Evolutionary conservation across 2,329 filamentous ascomycete species (phyloP), one percentile per base, ranked within the genome.

Genomic region (Exophiala aquamarina): DNA sequence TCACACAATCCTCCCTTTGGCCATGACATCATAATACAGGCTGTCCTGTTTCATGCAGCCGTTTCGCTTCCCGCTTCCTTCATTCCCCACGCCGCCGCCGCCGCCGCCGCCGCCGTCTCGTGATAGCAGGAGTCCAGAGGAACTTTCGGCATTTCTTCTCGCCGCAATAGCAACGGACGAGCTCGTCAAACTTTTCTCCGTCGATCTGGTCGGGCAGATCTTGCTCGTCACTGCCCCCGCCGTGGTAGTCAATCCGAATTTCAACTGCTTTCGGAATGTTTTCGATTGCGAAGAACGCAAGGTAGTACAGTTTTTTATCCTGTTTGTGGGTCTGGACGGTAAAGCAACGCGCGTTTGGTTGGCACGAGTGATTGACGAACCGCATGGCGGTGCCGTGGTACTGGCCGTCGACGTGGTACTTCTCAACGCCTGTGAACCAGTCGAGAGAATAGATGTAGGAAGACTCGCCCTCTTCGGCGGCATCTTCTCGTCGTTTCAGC

Each of bases 291-390:
- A 76, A 76, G 47, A 76, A 75, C 0, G 72, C 72, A 1, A 76
- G 59, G 21, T 72, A 63, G 41, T 75, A 76, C 2, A 76, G 59
- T 0, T 63, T 60, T 1, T 62, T 48, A 26, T 74, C 71, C 1
- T 57, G 64, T 15, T 71, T 66, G 2, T 65, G 66, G 0, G 69
- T 68, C 0, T 71, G 68, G 0, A 73, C 71, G 0, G 70, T 61
- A 18, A 73, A 65, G 33, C 71, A 69, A 9, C 66, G 65, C 52
- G 70, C 72, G 41, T 75, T 76, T 0, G 72, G 71, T 15, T 69
- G 67, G 59, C 72, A 75, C 1, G 70, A 73, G 48, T 75, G 72
- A 37, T 75, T 75, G 54, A 74, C 72, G 46, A 74, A 75, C 0
- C 72, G 65, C 3, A 70, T 72, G 0, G 69, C 58, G 0, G 64